Base-by-base conservation (phyloP, 106 monocot species). In the Cymbidium sinense region DNA sequence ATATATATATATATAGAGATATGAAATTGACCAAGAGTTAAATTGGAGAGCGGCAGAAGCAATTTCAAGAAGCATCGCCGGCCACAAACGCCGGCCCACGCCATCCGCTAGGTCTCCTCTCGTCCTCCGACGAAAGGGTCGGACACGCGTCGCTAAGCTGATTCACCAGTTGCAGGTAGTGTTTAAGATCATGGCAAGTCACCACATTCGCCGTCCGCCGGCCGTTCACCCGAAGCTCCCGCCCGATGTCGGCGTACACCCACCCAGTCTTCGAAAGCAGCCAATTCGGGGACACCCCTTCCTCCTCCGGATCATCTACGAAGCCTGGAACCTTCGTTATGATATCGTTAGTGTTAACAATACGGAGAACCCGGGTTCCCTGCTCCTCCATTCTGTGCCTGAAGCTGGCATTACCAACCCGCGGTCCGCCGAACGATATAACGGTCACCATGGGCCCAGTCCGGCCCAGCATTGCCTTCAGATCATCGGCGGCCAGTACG, bases 241-340 rank as follows among this genome's bases (percentile, higher is more conserved):
- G 73, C 27, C 91, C 91, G 6, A 91, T 85, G 69, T 93, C 88
- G 9, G 86, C 81, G 83, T 93, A 93, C 1, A 35, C 91, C 88
- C 86, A 88, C 15, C 91, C 91, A 1, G 82, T 75, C 83, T 79
- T 84, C 5, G 70, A 43, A 5, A 86, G 62, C 31, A 85, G 34
- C 88, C 86, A 85, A n/a, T 39, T 75, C 9, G 85, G 77, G 3
- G 72, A 21, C 19, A n/a, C 13, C 20, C 74, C 52, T 20, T 31
- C 61, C 27, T 35, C 43, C 50, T 51, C 25, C 2, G 81, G 82
- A 13, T 15, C 13, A 47, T 47, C 12, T 2, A 85, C 43, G 64
- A 90, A 85, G 3, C 93, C 90, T 4, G 93, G 93, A 1, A 93
- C 85, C 76, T 83, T 93, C 11, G 93, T 90, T 43, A 93, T 75